Evolutionary conservation across 371 early-diverging fungal genomes (phyloP).

Genomic region (Phascolomyces articulosus): DNA sequence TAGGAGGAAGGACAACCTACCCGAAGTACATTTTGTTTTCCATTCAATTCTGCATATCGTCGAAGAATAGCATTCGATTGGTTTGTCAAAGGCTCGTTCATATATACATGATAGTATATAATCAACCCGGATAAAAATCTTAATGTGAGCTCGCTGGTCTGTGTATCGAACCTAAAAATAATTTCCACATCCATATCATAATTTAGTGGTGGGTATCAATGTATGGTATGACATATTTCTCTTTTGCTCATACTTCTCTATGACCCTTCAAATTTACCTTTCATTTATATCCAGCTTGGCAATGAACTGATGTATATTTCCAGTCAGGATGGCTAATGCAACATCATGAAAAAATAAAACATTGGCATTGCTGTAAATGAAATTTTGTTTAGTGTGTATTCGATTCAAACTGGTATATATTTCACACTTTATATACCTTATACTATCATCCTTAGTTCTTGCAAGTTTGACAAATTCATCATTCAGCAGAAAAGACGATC

Average conservation of each 20-base stretch:
- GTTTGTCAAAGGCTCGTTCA: constrained; percentile 11
- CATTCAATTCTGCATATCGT: constrained; percentile 17
- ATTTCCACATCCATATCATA: too few relatives aligned
- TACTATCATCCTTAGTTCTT: not conserved
- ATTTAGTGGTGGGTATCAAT: too few relatives aligned
- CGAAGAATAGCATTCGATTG: constrained; percentile 16
- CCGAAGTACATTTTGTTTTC: constrained; percentile 1
- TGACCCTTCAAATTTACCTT: not conserved
- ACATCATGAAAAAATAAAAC: not conserved
- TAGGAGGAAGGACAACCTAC: not conserved
- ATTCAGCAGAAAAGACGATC: constrained; percentile 12
- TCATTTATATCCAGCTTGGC: not conserved
- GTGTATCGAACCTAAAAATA: not conserved
- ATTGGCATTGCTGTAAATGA: not conserved
- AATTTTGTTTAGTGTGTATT: too few relatives aligned
- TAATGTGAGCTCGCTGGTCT: constrained; percentile 4
- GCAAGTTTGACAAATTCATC: not conserved
- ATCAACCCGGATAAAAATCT: constrained; percentile 24
- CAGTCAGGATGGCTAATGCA: not conserved
- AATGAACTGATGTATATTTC: not conserved
- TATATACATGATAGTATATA: constrained; percentile 21
- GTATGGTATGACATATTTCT: too few relatives aligned
- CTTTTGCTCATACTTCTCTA: too few relatives aligned
- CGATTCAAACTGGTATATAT: too few relatives aligned
- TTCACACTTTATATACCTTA: constrained; percentile 1